Evolutionary conservation across 1,284 basidiomycete genomes (phyloP), one percentile per base, ranked within the genome.

Genomic region (Ustilago trichophora): DNA sequence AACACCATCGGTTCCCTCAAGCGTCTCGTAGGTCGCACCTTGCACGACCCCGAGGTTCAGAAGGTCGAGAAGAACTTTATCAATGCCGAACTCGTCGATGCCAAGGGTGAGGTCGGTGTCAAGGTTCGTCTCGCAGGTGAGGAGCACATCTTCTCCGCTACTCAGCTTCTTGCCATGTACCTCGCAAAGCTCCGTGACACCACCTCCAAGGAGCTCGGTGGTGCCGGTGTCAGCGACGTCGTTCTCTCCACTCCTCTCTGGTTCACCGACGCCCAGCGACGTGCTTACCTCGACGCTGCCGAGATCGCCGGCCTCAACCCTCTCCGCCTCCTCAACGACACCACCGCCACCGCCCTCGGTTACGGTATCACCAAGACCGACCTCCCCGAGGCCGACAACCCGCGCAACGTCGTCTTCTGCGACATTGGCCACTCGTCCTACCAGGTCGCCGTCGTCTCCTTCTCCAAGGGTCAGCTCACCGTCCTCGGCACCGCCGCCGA

Each of bases 331-430:
- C 70, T 80, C 50, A 80, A 80, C 70, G 78, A 80, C 70, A 79
- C 75, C 48, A 80, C 78, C 34, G 78, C 78, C 42, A 68, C 77
- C 19, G 78, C 78, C 22, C 73, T 80, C 51, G 73, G 77, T 21
- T 80, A 80, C 62, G 78, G 78, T 60, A 79, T 80, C 68, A 79
- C 78, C 45, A 80, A 80, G 73, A 80, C 77, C 19, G 78, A 80
- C 62, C 69, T 80, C 7, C 78, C 78, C 34, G 78, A 80, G 34
- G 69, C 76, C 19, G 78, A 80, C 46, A 72, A 69, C 43, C 78
- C 78, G 21, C 75, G 78, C 44, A 65, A 80, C 53, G 77, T 80
- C 57, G 70, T 80, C 54, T 80, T 80, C 66, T 76, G 75, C 54
- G 78, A 80, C 67, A 73, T 80, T 62, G 78, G 78, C 27, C 78